Base-by-base conservation (phyloP, 2,329 filamentous ascomycete species). In the Orbilia quercus region DNA sequence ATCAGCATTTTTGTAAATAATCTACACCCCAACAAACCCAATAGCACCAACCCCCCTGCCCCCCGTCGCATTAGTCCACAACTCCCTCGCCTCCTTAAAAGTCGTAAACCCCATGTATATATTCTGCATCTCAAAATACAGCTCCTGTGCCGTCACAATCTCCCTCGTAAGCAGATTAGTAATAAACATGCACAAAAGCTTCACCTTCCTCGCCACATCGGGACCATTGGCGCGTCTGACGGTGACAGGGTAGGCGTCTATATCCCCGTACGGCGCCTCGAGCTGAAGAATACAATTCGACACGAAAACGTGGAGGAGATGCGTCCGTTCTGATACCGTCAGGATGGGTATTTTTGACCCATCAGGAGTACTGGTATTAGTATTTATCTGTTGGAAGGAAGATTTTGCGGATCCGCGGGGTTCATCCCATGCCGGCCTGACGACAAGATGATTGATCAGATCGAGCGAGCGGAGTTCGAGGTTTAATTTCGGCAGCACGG, bases 51-150 rank as follows among this genome's bases (percentile, higher is more conserved):
- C 60, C 7, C 67, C 67, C n/a, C 69, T 63, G 5, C 69, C 58
- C 12, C 70, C 70, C 0, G 62, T 74, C 11, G 53, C 70, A 60
- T 74, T 74, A 20, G 64, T 58, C 70, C 70, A 74, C 42, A 74
- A 53, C 55, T 74, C 70, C 63, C 53, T 74, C 38, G 70, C 70
- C 64, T 74, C 70, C 64, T 48, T 74, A 28, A 74, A 45, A n/a
- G 38, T 42, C 42, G 64, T 53, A 53, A 67, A 74, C 34, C 63
- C 63, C 62, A 74, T 64, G n/a, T 69, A 67, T 11, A 74, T 57
- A 69, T 74, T 63, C 45, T 74, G 70, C 63, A 74, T 57, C 63
- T 74, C 70, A 59, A 55, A 74, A n/a, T 69, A 74, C 42, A 67
- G 44, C 45, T 74, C 70, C 50, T 36, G 14, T n/a, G 45, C 22